phyloP scores from a whole-genome alignment of 1,284 basidiomycete genomes.

The Ceratobasidium sp. region DNA sequence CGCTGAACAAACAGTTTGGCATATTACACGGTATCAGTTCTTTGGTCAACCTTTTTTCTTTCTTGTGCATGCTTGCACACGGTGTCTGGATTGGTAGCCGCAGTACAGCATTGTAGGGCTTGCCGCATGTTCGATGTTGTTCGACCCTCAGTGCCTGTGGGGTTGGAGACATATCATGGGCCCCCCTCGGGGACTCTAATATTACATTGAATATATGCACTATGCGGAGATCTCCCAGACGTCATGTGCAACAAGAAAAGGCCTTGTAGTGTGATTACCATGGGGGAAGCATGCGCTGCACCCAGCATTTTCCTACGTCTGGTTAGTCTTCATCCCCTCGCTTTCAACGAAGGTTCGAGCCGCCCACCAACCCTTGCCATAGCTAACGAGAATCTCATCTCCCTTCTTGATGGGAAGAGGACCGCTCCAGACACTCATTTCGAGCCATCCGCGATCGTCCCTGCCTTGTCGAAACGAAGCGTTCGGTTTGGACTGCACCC shows the following conservation, averaged over 20 bases:
- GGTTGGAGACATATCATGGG: background rate
- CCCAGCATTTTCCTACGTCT: background rate
- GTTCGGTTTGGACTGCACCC: slow-evolving; percentile 73
- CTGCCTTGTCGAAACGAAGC: slow-evolving; percentile 75
- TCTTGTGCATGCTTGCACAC: slow-evolving; percentile 73
- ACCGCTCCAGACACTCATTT: slow-evolving; percentile 80
- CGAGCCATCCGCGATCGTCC: slow-evolving; percentile 68
- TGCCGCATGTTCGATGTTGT: background rate
- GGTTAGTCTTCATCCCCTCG: slow-evolving; percentile 6
- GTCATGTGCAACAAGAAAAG: background rate
- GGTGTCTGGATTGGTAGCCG: slow-evolving; percentile 71
- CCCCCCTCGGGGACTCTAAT: background rate
- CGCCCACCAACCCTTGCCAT: slow-evolving; percentile 93
- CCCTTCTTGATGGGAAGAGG: slow-evolving; percentile 75
- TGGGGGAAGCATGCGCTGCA: background rate
- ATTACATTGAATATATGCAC: slow-evolving; percentile 14
- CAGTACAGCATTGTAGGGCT: slow-evolving; percentile 58
- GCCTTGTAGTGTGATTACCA: background rate
- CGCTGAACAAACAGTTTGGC: slow-evolving; percentile 71
- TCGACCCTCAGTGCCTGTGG: background rate
- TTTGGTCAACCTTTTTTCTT: slow-evolving; percentile 69
- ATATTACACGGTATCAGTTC: slow-evolving; percentile 74
- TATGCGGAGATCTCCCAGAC: background rate
- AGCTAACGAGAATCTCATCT: slow-evolving; percentile 88
- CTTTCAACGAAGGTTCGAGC: slow-evolving; percentile 55